Conservation (phyloP, 73 alveolate genomes). For the Paramecium primaurelia region DNA sequence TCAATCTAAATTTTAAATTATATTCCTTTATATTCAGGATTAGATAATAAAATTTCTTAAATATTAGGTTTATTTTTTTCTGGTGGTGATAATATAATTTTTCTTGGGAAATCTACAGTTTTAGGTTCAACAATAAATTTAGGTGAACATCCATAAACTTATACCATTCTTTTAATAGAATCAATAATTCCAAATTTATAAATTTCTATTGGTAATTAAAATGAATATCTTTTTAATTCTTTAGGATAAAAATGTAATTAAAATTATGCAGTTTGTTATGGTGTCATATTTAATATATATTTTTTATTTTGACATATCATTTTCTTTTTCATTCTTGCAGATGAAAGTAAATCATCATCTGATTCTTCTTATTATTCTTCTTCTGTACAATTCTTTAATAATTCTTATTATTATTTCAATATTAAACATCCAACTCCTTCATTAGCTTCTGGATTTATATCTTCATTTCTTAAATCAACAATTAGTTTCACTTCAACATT, state of each 20-base stretch:
- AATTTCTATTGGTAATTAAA: constrained; percentile 82
- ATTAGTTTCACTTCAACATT: constrained; percentile 88
- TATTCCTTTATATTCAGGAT: constrained; percentile 80
- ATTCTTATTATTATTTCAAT: not conserved
- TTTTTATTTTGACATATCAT: constrained; percentile 59
- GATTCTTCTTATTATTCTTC: constrained; percentile 78
- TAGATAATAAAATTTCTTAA: constrained; percentile 68
- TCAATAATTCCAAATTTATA: constrained; percentile 86
- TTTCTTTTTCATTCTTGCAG: constrained; percentile 52
- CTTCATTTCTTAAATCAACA: constrained; percentile 88
- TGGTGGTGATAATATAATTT: constrained; percentile 81
- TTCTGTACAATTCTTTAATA: constrained; percentile 56
- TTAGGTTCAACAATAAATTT: constrained; percentile 83
- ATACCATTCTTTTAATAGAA: constrained; percentile 76
- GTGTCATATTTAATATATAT: not conserved
- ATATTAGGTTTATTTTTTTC: constrained; percentile 76
- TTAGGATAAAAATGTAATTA: constrained; percentile 36
- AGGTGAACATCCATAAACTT: constrained; percentile 93
- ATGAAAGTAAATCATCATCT: constrained; percentile 85
- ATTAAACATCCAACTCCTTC: constrained; percentile 56
- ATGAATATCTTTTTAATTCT: constrained; percentile 52
- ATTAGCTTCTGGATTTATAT: constrained; percentile 84
- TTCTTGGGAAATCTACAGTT: constrained; percentile 75
- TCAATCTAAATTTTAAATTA: constrained; percentile 77
- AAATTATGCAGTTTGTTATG: not conserved